These are phyloP conservation scores for Monascus purpureus DNA, from an alignment of 495 filamentous ascomycete species.

Conservation along the genomic window DNA sequence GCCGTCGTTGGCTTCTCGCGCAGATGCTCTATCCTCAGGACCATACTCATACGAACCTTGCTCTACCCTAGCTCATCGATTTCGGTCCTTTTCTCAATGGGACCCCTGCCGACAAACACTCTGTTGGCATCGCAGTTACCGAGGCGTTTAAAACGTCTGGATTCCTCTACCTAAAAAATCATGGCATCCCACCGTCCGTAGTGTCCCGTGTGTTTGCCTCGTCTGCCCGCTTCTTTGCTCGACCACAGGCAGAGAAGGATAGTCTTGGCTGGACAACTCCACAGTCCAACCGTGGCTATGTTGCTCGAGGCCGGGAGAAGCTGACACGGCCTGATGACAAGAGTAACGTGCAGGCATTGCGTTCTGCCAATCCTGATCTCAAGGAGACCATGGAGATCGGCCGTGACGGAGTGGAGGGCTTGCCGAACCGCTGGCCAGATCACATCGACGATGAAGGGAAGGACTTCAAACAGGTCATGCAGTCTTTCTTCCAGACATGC, in stretches of 20 bases:
- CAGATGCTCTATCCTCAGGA: too few relatives aligned
- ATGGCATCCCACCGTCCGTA: conserved; percentile 49
- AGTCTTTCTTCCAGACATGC: conserved; percentile 55
- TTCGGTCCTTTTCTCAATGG: conserved; percentile 63
- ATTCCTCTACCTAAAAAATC: conserved; percentile 81
- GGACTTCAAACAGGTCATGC: conserved; percentile 60
- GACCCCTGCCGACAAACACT: conserved; percentile 42
- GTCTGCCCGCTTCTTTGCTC: conserved; percentile 65
- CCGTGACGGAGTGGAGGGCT: conserved; percentile 48
- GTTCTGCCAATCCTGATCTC: conserved; percentile 52
- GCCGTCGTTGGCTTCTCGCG: background rate
- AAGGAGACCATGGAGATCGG: conserved; percentile 84
- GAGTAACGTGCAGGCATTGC: conserved; percentile 43
- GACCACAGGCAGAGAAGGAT: conserved; percentile 57
- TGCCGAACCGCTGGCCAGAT: conserved; percentile 73
- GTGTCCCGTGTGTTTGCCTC: conserved; percentile 49
- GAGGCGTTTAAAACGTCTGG: conserved; percentile 73
- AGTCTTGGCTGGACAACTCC: conserved; percentile 55
- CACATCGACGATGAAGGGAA: conserved; percentile 45
- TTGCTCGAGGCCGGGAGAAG: conserved; percentile 64
- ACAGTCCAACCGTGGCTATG: conserved; percentile 67
- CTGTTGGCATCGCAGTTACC: conserved; percentile 58
- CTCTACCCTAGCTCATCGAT: conserved; percentile 59
- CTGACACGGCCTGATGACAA: conserved; percentile 43
- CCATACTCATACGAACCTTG: background rate